Evolutionary conservation across 176 grass and related monocot species (phyloP).

Genomic region (Carex myosuroides): DNA sequence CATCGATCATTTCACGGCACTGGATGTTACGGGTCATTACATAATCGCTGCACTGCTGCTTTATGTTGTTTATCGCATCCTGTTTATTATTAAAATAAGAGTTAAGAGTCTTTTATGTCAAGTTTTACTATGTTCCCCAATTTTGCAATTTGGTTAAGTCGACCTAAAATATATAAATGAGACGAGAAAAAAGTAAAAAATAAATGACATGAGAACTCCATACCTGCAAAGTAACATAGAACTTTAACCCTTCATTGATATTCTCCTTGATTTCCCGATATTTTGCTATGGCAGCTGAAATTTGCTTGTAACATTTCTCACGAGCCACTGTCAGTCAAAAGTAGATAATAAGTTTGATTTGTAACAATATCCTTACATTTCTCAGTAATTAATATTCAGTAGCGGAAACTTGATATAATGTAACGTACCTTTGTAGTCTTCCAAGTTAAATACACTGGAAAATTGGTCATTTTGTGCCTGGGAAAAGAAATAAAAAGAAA

Average conservation of each 20-base stretch:
- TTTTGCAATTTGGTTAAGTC: not conserved
- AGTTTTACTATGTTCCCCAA: not conserved
- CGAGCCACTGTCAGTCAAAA: slow-evolving; percentile 63
- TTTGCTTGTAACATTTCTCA: slow-evolving; percentile 90
- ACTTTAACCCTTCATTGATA: slow-evolving; percentile 83
- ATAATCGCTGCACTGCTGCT: slow-evolving; percentile 92
- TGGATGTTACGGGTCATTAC: slow-evolving; percentile 93
- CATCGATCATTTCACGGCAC: slow-evolving; percentile 95
- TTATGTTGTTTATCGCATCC: slow-evolving; percentile 87
- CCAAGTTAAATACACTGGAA: slow-evolving; percentile 75
- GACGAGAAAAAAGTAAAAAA: not conserved
- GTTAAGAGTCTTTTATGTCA: not conserved
- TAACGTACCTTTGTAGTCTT: slow-evolving; percentile 82
- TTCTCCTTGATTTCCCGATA: slow-evolving; percentile 85
- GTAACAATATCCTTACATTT: slow-evolving; percentile 22
- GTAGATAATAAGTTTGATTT: not conserved
- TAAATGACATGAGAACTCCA: not conserved
- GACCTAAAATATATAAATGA: not conserved
- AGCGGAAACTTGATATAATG: slow-evolving; percentile 18
- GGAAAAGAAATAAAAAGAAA: not conserved
- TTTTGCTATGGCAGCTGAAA: slow-evolving; percentile 81
- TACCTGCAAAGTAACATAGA: slow-evolving; percentile 96
- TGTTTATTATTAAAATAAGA: slow-evolving; percentile 30
- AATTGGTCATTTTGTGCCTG: slow-evolving; percentile 95
- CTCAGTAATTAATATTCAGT: not conserved